Percentiles rank a stretch among this genome's conserved stretches.
phyloP scores from a whole-genome alignment of 2,329 filamentous ascomycete species.

The Cladosporium sp. region DNA sequence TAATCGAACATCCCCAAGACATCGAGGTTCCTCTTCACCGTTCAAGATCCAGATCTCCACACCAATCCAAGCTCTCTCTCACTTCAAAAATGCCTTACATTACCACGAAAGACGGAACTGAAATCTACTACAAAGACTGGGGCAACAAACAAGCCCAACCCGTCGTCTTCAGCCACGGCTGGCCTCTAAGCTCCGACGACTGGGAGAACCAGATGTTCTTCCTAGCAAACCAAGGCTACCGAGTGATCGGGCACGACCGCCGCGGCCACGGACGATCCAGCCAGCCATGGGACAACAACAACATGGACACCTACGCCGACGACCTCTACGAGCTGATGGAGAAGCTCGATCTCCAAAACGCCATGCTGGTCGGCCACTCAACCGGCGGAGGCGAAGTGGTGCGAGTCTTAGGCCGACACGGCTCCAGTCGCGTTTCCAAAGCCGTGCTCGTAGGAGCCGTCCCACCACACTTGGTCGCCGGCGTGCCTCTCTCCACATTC shows the following conservation, averaged over 20 bases:
- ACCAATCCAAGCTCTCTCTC: no score
- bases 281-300: constrained; percentile 38
- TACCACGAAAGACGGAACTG: constrained; percentile 35
- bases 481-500: constrained; percentile 3
- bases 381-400: constrained; percentile 41
- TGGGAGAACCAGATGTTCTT: constrained; percentile 39
- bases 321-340: constrained; percentile 35
- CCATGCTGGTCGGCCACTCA: constrained; percentile 33
- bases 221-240: constrained; percentile 34
- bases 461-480: constrained; percentile 2
- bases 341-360: constrained; percentile 28
- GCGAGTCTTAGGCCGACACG: constrained; percentile 33
- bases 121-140: constrained; percentile 43
- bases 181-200: constrained; percentile 38
- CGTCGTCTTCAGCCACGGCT: constrained; percentile 37
- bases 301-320: constrained; percentile 39
- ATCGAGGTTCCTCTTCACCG: no score
- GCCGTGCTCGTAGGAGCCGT: constrained; percentile 36
- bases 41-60: no score
- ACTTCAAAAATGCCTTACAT: constrained; percentile 31
- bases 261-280: constrained; percentile 38
- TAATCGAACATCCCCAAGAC: no score
- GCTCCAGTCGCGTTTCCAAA: constrained; percentile 35
- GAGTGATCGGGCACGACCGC: constrained; percentile 35
- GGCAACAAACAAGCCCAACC: constrained; percentile 32